These are phyloP conservation scores for Aureobasidium sp. DNA, from an alignment of 2,329 filamentous ascomycete genomes.

Conservation along the genomic window DNA sequence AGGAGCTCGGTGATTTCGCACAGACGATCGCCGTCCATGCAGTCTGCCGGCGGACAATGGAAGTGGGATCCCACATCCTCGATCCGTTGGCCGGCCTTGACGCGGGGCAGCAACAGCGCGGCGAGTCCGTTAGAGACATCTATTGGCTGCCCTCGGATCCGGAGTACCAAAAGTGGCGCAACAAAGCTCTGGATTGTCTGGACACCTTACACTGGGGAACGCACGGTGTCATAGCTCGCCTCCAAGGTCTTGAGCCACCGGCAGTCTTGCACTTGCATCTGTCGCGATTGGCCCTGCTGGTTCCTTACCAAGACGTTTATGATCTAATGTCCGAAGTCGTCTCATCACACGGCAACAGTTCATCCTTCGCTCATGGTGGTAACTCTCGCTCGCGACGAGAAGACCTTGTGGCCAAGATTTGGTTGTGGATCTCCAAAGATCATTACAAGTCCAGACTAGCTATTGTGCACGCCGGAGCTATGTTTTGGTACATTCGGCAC, in stretches of 20 bases:
- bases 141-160: constrained; percentile 10
- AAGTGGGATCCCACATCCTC: background rate
- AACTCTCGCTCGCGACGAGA: constrained; percentile 2
- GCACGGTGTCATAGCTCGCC: constrained; percentile 14
- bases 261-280: constrained; percentile 16
- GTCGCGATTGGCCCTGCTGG: constrained; percentile 14
- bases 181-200: constrained; percentile 16
- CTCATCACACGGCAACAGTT: background rate
- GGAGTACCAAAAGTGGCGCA: constrained; percentile 15
- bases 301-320: constrained; percentile 14
- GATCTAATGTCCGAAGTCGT: constrained; percentile 6
- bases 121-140: constrained; percentile 3
- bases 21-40: background rate
- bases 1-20: constrained; percentile 1
- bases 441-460: constrained; percentile 16
- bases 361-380: background rate
- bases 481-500: constrained; percentile 17
- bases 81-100: constrained; percentile 1
- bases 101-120: background rate
- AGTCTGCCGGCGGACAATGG: background rate
- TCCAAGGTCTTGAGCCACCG: constrained; percentile 14
- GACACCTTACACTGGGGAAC: constrained; percentile 16
- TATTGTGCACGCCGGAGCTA: constrained; percentile 16
- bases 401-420: constrained; percentile 13
- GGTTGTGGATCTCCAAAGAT: constrained; percentile 16